Evolutionary conservation across 2,329 filamentous ascomycete genomes (phyloP), one percentile per base, ranked within the genome.

Genomic region (Sporothrix sp.): DNA sequence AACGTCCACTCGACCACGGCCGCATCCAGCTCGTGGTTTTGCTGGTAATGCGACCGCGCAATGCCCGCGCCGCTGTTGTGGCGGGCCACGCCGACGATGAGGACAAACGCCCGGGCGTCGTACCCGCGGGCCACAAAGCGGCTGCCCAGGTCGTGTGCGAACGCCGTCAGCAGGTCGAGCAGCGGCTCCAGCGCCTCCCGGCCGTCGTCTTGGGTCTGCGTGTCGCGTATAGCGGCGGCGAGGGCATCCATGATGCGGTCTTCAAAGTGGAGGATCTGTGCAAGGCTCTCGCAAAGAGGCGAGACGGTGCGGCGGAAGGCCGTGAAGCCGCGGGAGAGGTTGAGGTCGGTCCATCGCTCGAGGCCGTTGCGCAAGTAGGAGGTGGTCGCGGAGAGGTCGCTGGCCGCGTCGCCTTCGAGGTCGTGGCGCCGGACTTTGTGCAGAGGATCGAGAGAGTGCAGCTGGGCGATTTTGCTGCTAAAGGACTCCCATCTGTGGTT

Each of bases 1-100:
- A 98, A 98, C 46, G 87, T 91, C 90, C 91, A 97, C 69, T 98
- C 93, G 46, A 97, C 87, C n/a, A 94, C 89, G 56, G 90, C 87
- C 23, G 87, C 82, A 61, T 87, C 84, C 51, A 85, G 76, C 48
- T 87, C 81, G 59, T 81, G 85, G 49, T 82, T 82, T 42, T 56
- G 52, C 50, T 55, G 51, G 32, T 46, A 40, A 14, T 51, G 52
- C 18, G 50, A 46, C 5, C 48, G 48, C 14, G 37, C 27, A 8
- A 43, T 28, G 36, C 55, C 55, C n/a, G 52, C 53, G 23, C 52
- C 38, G 46, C 48, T 49, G 36, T 56, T 55, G 37, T 50, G 50
- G 3, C 48, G 51, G 10, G 89, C 90, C 57, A 97, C 78, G 14
- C 81, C 79, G 35, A 87, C 79, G 50, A 98, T 81, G 49, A 94